A percentile compares a stretch with the other conserved stretches of the same genome.
Evolutionary conservation across 768 basidiomycete species (phyloP).

Genomic region (Hebeloma cylindrosporum): DNA sequence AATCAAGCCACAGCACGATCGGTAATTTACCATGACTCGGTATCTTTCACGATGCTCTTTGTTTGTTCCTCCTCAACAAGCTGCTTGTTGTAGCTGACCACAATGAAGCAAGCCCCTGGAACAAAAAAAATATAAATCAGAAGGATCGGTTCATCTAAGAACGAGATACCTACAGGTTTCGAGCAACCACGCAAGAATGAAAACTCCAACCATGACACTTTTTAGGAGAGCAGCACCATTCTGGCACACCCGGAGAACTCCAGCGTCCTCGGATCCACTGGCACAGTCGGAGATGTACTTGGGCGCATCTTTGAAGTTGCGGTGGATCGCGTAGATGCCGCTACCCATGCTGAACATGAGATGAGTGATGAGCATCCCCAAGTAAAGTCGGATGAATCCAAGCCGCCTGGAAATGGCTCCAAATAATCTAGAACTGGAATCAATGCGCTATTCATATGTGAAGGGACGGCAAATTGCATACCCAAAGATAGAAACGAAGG

Average conservation of each 20-base stretch:
- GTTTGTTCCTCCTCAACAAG: constrained; percentile 43
- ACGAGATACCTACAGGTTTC: constrained; percentile 42
- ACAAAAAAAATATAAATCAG: background rate
- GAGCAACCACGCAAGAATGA: constrained; percentile 47
- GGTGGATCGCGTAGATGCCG: constrained; percentile 44
- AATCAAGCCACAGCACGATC: too few relatives aligned
- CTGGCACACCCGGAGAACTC: constrained; percentile 35
- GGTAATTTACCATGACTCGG: constrained; percentile 40
- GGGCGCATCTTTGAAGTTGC: constrained; percentile 41
- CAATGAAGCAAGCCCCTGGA: constrained; percentile 48
- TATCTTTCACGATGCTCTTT: constrained; percentile 41
- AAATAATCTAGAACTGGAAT: constrained; percentile 29
- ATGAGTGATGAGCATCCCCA: constrained; percentile 41
- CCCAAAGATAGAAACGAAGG: constrained; percentile 47
- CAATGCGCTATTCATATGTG: background rate
- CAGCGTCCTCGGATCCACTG: constrained; percentile 29
- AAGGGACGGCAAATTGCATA: constrained; percentile 20
- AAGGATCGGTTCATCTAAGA: background rate
- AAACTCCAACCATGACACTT: constrained; percentile 40
- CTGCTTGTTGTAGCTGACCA: constrained; percentile 44
- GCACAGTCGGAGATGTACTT: constrained; percentile 40
- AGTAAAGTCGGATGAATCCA: constrained; percentile 42
- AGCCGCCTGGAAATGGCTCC: constrained; percentile 43
- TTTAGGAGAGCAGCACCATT: constrained; percentile 41
- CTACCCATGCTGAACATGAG: constrained; percentile 45